Conservation (phyloP, 2,329 filamentous ascomycete species). For the Clonostachys rhizophaga region DNA sequence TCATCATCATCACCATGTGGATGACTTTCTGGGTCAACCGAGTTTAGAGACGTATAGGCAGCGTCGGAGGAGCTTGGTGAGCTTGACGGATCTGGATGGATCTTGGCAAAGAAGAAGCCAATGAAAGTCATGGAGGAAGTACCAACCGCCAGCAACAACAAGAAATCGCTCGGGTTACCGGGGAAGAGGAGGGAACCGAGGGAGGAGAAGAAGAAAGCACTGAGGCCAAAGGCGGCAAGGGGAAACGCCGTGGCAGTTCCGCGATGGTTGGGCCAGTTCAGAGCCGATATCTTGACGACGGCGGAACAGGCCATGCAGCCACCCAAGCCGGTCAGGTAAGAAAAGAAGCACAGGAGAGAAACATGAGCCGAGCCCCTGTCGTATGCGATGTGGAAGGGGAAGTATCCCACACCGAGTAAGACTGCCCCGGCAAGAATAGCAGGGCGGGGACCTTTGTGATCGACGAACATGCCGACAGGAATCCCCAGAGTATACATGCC, state of each 20-base stretch:
- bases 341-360: conserved; percentile 69
- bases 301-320: conserved; percentile 89
- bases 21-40: background rate
- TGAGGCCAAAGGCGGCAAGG: conserved; percentile 86
- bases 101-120: conserved; percentile 80
- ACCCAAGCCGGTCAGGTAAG: conserved; percentile 80
- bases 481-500: conserved; percentile 94
- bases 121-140: conserved; percentile 72
- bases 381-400: conserved; percentile 77
- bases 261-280: conserved; percentile 87
- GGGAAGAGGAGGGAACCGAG: conserved; percentile 75
- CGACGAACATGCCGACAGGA: conserved; percentile 83
- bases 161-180: conserved; percentile 75
- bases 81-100: conserved; percentile 49
- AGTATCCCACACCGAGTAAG: conserved; percentile 75
- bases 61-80: conserved; percentile 6
- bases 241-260: conserved; percentile 95
- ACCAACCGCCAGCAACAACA: conserved; percentile 74
- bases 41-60: conserved; percentile 46
- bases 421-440: conserved; percentile 73
- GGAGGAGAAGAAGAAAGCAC: conserved; percentile 92
- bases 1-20: conserved; percentile 11
- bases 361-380: conserved; percentile 59
- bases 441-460: conserved; percentile 73
- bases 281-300: conserved; percentile 78